Percentiles rank a stretch among this genome's conserved stretches.
Conservation (phyloP, 257 asterid species). For the Lantana camara region DNA sequence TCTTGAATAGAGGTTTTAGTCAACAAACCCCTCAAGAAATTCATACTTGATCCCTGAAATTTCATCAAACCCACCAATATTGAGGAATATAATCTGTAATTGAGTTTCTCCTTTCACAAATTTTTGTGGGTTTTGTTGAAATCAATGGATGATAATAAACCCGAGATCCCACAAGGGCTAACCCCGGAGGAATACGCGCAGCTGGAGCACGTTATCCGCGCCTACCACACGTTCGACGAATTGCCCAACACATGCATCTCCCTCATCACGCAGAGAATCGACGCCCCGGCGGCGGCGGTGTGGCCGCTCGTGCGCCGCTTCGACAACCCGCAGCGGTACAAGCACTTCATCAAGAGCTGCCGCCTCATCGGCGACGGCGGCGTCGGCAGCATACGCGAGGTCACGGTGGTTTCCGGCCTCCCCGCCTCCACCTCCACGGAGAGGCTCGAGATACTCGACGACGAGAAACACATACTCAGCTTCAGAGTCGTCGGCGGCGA, state of each 20-base stretch:
- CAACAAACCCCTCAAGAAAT: too few relatives aligned
- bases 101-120: neutral
- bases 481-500: constrained; percentile 93
- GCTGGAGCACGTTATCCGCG: constrained; percentile 49
- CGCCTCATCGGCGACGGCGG: constrained; percentile 72
- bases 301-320: constrained; percentile 85
- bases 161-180: constrained; percentile 48
- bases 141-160: constrained; percentile 35
- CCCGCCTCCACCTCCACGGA: constrained; percentile 95
- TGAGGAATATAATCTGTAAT: too few relatives aligned
- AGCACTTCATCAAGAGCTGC: constrained; percentile 93
- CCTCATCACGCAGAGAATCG: constrained; percentile 60
- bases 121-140: neutral
- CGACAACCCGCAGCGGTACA: constrained; percentile 86
- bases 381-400: constrained; percentile 84
- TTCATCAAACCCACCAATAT: neutral
- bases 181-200: constrained; percentile 58
- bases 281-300: constrained; percentile 67
- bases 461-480: constrained; percentile 60
- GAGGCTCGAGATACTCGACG: constrained; percentile 84
- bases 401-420: constrained; percentile 82
- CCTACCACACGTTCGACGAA: constrained; percentile 64
- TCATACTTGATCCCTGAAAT: neutral
- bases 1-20: neutral
- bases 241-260: constrained; percentile 76